These are phyloP conservation scores for Claviceps africana DNA, from an alignment of 2,329 filamentous ascomycete species.

Conservation along the genomic window DNA sequence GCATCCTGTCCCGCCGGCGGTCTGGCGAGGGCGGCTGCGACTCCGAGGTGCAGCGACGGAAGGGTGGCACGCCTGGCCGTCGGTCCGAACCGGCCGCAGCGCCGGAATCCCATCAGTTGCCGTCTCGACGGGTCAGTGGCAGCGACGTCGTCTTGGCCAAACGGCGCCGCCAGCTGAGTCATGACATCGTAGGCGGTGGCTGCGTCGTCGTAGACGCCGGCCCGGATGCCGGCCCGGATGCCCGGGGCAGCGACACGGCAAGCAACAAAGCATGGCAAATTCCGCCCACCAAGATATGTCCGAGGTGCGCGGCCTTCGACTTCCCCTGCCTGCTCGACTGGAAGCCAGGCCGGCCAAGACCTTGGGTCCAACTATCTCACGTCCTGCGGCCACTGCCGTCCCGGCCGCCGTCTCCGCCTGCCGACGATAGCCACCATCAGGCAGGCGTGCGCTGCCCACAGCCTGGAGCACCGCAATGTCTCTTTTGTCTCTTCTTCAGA, in stretches of 20 bases:
- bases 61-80: not conserved
- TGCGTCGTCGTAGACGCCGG: constrained; percentile 15
- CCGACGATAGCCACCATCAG: not conserved
- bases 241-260: not conserved
- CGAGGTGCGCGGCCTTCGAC: constrained; percentile 21
- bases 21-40: constrained; percentile 11
- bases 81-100: constrained; percentile 12
- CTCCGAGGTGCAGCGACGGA: constrained; percentile 3
- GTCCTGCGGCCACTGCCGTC: constrained; percentile 3
- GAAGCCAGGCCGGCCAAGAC: constrained; percentile 20
- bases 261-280: not conserved
- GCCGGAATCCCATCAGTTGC: constrained; percentile 22
- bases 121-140: constrained; percentile 11
- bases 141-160: not conserved
- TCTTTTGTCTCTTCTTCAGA: constrained; percentile 26
- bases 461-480: constrained; percentile 11
- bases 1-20: constrained; percentile 19
- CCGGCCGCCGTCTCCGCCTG: constrained; percentile 13
- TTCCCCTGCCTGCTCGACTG: constrained; percentile 23
- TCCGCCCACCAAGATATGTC: constrained; percentile 13
- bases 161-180: constrained; percentile 1
- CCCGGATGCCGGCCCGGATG: not conserved
- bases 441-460: not conserved
- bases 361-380: constrained; percentile 23
- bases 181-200: not conserved